Evolutionary conservation across 495 filamentous ascomycete species (phyloP).

Genomic region (Xylaria intraflava): DNA sequence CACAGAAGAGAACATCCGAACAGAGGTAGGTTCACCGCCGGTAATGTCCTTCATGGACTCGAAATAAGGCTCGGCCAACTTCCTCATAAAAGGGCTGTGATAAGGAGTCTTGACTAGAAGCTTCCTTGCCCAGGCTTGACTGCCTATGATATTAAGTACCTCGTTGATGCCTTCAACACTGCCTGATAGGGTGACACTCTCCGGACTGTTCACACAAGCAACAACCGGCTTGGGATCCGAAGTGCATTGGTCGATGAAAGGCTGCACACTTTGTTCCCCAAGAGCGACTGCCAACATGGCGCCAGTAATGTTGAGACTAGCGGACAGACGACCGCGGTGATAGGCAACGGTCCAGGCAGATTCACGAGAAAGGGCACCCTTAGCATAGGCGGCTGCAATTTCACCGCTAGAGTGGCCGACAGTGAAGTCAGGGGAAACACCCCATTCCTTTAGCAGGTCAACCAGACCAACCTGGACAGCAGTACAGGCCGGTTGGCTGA

Average conservation of each 20-base stretch:
- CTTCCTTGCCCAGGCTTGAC: constrained; percentile 30
- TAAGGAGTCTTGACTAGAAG: constrained; percentile 37
- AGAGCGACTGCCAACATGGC: constrained; percentile 41
- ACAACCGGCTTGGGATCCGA: constrained; percentile 22
- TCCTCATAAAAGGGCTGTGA: constrained; percentile 39
- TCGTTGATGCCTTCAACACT: constrained; percentile 29
- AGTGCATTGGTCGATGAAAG: constrained; percentile 25
- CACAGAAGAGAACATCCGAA: constrained; percentile 37
- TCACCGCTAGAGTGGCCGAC: constrained; percentile 58
- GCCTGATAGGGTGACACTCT: constrained; percentile 42
- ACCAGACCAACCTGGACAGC: constrained; percentile 49
- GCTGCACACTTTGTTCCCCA: constrained; percentile 16
- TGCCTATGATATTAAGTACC: constrained; percentile 20
- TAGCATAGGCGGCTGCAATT: constrained; percentile 45
- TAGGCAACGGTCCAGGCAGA: constrained; percentile 46
- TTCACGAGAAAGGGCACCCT: constrained; percentile 35
- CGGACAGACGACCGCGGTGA: constrained; percentile 28
- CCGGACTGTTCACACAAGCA: constrained; percentile 45
- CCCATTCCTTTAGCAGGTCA: constrained; percentile 43
- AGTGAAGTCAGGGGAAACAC: constrained; percentile 38
- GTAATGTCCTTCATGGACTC: constrained; percentile 16
- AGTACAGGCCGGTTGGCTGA: constrained; percentile 38
- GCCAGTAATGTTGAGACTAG: constrained; percentile 20
- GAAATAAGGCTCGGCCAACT: constrained; percentile 32
- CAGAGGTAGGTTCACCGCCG: constrained; percentile 5